Evolutionary conservation across 2,329 filamentous ascomycete genomes (phyloP).

Genomic region (Colletotrichum navitas): DNA sequence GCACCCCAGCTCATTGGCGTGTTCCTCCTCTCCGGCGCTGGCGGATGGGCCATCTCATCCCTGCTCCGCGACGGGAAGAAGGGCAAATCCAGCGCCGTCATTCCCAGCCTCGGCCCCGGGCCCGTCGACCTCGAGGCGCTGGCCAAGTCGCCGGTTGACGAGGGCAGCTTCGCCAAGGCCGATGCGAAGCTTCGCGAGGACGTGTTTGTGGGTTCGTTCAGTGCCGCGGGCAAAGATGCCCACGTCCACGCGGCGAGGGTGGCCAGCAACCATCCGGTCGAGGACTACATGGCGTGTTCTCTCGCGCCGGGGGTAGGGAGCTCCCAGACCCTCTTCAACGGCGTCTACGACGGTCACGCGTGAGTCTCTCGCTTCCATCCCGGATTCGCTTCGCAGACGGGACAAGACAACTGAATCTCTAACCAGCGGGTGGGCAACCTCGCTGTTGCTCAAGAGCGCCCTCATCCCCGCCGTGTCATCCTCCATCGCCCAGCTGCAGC

Average conservation of each 20-base stretch:
- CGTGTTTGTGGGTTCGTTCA: slow-evolving; percentile 46
- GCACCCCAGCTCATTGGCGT: slow-evolving; percentile 4
- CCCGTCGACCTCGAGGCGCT: slow-evolving; percentile 29
- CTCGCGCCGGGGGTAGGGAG: slow-evolving; percentile 49
- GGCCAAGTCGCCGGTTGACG: slow-evolving; percentile 21
- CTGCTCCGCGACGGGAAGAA: slow-evolving; percentile 18
- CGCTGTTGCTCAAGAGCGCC: slow-evolving; percentile 53
- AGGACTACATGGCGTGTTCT: slow-evolving; percentile 53
- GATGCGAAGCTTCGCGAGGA: slow-evolving; percentile 50
- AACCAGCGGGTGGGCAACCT: slow-evolving; percentile 57
- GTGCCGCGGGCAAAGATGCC: slow-evolving; percentile 44
- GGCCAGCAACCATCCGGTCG: slow-evolving; percentile 52
- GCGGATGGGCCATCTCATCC: background rate
- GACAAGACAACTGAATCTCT: background rate
- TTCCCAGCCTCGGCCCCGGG: slow-evolving; percentile 23
- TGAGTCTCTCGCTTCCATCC: slow-evolving; percentile 46
- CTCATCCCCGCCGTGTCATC: slow-evolving; percentile 59
- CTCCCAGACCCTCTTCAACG: slow-evolving; percentile 49
- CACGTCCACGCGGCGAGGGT: slow-evolving; percentile 52
- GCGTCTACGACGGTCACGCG: slow-evolving; percentile 65
- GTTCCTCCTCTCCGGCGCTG: slow-evolving; percentile 7
- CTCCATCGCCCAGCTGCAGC: slow-evolving; percentile 50
- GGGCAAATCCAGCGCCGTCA: background rate
- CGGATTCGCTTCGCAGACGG: background rate
- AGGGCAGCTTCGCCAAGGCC: slow-evolving; percentile 46